Evolutionary conservation across 116 monocot genomes (phyloP).

Genomic region (Zostera marina): DNA sequence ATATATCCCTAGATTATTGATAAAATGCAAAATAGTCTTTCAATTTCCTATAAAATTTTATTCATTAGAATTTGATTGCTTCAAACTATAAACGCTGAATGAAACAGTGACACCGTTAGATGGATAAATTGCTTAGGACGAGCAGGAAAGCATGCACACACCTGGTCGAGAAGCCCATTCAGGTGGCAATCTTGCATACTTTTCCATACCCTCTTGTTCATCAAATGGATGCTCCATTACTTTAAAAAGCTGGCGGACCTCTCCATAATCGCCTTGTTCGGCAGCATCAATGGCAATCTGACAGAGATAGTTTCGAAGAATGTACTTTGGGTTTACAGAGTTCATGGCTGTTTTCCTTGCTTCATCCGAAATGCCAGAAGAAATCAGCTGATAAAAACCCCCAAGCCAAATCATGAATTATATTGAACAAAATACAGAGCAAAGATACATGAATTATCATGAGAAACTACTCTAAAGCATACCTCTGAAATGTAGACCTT

Average conservation of each 20-base stretch:
- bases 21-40: too few relatives aligned
- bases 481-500: conserved; percentile 84
- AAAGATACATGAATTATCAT: not conserved
- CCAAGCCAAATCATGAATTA: not conserved
- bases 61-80: too few relatives aligned
- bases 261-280: conserved; percentile 81
- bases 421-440: not conserved
- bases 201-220: conserved; percentile 93
- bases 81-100: too few relatives aligned
- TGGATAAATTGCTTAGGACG: conserved; percentile 61
- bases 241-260: conserved; percentile 63
- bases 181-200: conserved; percentile 86
- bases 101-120: too few relatives aligned
- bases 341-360: conserved; percentile 76
- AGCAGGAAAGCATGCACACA: conserved; percentile 97
- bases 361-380: conserved; percentile 46
- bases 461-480: conserved; percentile 3
- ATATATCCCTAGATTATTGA: too few relatives aligned
- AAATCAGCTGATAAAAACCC: conserved; percentile 26
- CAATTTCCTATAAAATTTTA: too few relatives aligned
- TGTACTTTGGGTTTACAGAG: conserved; percentile 84
- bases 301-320: conserved; percentile 87
- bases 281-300: conserved; percentile 92
- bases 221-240: conserved; percentile 79
- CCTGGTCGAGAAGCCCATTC: conserved; percentile 98